These are phyloP conservation scores for Xylariaceae sp. DNA, from an alignment of 2,329 filamentous ascomycete genomes.

Conservation along the genomic window DNA sequence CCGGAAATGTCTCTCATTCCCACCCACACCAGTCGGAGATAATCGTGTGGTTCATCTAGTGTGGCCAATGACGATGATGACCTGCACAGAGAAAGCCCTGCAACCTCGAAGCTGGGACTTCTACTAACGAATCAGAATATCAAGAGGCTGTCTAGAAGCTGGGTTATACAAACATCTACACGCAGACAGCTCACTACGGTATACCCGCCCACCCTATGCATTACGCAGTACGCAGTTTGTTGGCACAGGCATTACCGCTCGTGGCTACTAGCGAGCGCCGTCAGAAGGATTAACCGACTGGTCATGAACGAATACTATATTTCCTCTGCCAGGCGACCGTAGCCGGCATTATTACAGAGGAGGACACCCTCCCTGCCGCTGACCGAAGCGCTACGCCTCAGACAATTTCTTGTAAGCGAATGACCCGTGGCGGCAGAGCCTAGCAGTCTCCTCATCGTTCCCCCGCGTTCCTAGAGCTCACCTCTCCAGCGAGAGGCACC, in stretches of 20 bases:
- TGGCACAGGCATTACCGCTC: too few species aligned
- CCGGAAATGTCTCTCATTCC: constrained; percentile 37
- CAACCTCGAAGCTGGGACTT: constrained; percentile 36
- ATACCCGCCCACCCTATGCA: constrained; percentile 18
- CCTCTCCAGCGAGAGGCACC: too few species aligned
- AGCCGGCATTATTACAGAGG: background rate
- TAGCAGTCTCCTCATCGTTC: too few species aligned
- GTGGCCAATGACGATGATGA: constrained; percentile 23
- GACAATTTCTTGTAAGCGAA: constrained; percentile 24
- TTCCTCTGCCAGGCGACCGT: constrained; percentile 14
- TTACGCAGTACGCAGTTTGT: constrained; percentile 4
- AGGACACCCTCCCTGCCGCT: constrained; percentile 24
- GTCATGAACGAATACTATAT: background rate
- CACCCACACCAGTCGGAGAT: constrained; percentile 41
- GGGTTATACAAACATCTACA: constrained; percentile 17
- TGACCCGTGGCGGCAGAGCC: constrained; percentile 24
- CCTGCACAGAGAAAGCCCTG: constrained; percentile 8
- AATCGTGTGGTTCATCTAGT: constrained; percentile 34
- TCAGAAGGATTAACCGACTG: background rate
- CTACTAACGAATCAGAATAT: constrained; percentile 25
- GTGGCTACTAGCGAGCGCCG: background rate
- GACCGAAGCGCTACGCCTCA: constrained; percentile 23
- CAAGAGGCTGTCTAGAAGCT: constrained; percentile 17
- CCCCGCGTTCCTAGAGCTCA: too few species aligned
- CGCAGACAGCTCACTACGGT: constrained; percentile 6